Evolutionary conservation across 306 rosid species (phyloP), one percentile per base, ranked within the genome.

Genomic region (Lablab purpureus): DNA sequence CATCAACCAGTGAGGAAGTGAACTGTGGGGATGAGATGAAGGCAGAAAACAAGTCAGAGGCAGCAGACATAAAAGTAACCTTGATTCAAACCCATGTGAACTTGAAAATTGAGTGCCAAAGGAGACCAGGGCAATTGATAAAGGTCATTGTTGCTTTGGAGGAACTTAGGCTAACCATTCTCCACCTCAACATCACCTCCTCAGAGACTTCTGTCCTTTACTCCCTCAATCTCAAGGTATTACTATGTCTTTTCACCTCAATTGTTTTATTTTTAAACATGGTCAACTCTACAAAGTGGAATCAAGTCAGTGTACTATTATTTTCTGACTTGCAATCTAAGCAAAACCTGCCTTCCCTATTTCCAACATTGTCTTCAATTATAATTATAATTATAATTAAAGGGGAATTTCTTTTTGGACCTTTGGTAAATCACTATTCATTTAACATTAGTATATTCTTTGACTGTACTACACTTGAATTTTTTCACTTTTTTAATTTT

Each of bases 171-270:
- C 90, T 93, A 62, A 75, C 92, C 2, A 85, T 96, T 78, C 75
- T 95, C 73, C 99, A 95, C 84, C 97, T 95, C 70, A 95, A 95
- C 88, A 87, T 95, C 49, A 88, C 94, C 32, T 85, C 98, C 10
- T 87, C 90, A 28, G 88, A 75, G 10, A 49, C 80, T 81, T 84
- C 90, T 18, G 90, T 91, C 67, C 86, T 90, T 19, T 95, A 91
- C 91, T 91, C 97, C 67, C 84, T 95, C 90, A 93, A 95, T 85
- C 98, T 95, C 89, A 93, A 90, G 99, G 99, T 95, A 87, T 77
- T 84, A 75, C 72, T 76, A 55, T 78, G 79, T 67, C 87, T 73
- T 79, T 32, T 25, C 58, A 36, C 43, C 19, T 55, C 37, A 28
- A 27, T 28, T 80, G 8, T 50, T 5, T 30, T 18, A 59, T n/a